These are phyloP conservation scores for Cordyceps militaris DNA, from an alignment of 2,329 filamentous ascomycete species.

Conservation along the genomic window DNA sequence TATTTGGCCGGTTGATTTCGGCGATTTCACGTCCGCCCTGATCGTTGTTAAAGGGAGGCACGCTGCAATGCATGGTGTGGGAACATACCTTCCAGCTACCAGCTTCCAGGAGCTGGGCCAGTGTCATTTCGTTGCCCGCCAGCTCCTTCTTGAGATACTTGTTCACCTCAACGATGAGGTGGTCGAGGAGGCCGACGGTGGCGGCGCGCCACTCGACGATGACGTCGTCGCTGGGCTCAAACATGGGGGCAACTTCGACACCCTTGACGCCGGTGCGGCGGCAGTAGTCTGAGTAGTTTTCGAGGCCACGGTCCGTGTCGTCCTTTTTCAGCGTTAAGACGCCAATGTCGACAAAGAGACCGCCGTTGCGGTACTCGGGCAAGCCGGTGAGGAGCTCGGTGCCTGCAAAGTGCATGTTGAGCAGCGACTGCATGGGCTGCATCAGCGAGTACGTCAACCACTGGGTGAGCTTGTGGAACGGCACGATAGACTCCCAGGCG, in stretches of 20 bases:
- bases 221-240: conserved; percentile 52
- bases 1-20: conserved; percentile 90
- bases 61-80: background rate
- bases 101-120: conserved; percentile 89
- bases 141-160: conserved; percentile 60
- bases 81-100: conserved; percentile 86
- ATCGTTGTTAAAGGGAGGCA: conserved; percentile 1
- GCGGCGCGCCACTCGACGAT: conserved; percentile 61
- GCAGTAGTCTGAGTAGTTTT: conserved; percentile 57
- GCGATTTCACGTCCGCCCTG: conserved; percentile 90
- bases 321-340: conserved; percentile 67
- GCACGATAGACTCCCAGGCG: conserved; percentile 70
- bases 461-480: conserved; percentile 91
- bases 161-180: conserved; percentile 44
- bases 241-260: conserved; percentile 50
- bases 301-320: conserved; percentile 63
- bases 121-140: conserved; percentile 61
- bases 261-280: conserved; percentile 60
- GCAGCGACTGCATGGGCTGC: conserved; percentile 77
- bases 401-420: conserved; percentile 74
- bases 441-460: conserved; percentile 94
- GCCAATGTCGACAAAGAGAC: conserved; percentile 77
- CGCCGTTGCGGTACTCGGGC: conserved; percentile 88
- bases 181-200: conserved; percentile 54
- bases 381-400: conserved; percentile 78